Base-by-base conservation (phyloP, 805 yeast species). In the Naumovozyma castellii region DNA sequence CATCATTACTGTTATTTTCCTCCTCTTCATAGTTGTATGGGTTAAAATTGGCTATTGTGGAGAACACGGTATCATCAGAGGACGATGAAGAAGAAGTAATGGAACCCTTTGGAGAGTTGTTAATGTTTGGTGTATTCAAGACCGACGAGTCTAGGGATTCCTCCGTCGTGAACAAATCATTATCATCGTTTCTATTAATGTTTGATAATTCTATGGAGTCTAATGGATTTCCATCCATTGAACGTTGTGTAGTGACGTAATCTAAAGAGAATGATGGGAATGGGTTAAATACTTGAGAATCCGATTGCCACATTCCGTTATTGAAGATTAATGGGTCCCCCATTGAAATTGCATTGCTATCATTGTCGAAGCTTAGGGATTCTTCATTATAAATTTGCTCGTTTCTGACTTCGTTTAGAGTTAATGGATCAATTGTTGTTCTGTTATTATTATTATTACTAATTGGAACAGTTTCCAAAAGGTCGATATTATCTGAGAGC, bases 11-110 rank as follows among this genome's bases (percentile, higher is more conserved):
- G 17, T 10, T n/a, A 6, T 34, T 34, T 22, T n/a, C 18, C 22
- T 34, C 16, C 34, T 29, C 27, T 16, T 34, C 38, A 8, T 33
- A 37, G 15, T 30, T 20, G n/a, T 20, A 35, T 10, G 39, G 31
- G 27, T 31, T 29, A 32, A 30, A 30, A 30, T 32, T 37, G 16
- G 8, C 16, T 14, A 18, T 18, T 18, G 31, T n/a, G 2, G 27
- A 22, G 10, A 22, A 22, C 9, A 22, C 10, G 10, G 27, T 22
- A 10, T 22, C 10, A 22, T 22, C 10, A 6, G 39, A 37, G 13
- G 38, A 28, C 14, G 42, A 39, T 16, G 29, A 36, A 2, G 38
- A 15, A 14, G 37, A 25, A 12, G 35, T 12, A 16, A 17, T 28
- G 4, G 34, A 29, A 3, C 31, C 29, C 4, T 16, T 17, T 18